Conservation (phyloP, 768 basidiomycete genomes). For the Auriscalpium microsporum region DNA sequence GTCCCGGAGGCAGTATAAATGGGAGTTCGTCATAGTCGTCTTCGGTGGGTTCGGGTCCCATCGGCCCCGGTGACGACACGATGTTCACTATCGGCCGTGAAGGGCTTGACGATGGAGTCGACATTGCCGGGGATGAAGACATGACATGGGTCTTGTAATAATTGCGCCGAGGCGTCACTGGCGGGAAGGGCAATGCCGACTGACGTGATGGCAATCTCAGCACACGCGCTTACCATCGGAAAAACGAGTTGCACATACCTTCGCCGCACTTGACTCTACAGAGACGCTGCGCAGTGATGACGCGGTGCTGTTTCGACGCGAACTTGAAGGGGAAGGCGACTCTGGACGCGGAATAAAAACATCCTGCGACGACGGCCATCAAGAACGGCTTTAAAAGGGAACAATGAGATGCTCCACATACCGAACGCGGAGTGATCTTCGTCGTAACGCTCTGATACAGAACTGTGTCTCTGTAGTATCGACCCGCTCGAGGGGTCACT, state of each 20-base stretch:
- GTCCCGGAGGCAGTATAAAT: conserved; percentile 75
- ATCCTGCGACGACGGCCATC: neutral
- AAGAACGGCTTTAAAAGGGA: neutral
- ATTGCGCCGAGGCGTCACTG: conserved; percentile 42
- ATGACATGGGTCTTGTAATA: conserved; percentile 40
- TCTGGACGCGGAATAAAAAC: conserved; percentile 10
- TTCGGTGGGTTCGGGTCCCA: conserved; percentile 56
- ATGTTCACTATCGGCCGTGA: conserved; percentile 51
- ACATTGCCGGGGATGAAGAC: conserved; percentile 51
- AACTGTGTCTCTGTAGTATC: conserved; percentile 15
- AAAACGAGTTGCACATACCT: conserved; percentile 18
- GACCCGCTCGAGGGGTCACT: conserved; percentile 9
- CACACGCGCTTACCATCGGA: conserved; percentile 20
- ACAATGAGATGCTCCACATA: neutral
- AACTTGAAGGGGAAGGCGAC: conserved; percentile 14
- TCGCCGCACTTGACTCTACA: conserved; percentile 19
- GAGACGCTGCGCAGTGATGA: conserved; percentile 14
- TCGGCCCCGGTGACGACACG: conserved; percentile 81
- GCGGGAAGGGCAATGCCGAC: conserved; percentile 30
- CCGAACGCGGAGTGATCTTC: neutral
- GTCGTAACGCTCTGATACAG: conserved; percentile 11
- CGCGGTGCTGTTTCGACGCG: conserved; percentile 10
- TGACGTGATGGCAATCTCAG: conserved; percentile 14
- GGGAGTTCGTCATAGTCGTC: conserved; percentile 61
- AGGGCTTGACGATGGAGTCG: conserved; percentile 61